Base-by-base conservation (phyloP, 768 basidiomycete genomes). In the Collybiopsis confluens region DNA sequence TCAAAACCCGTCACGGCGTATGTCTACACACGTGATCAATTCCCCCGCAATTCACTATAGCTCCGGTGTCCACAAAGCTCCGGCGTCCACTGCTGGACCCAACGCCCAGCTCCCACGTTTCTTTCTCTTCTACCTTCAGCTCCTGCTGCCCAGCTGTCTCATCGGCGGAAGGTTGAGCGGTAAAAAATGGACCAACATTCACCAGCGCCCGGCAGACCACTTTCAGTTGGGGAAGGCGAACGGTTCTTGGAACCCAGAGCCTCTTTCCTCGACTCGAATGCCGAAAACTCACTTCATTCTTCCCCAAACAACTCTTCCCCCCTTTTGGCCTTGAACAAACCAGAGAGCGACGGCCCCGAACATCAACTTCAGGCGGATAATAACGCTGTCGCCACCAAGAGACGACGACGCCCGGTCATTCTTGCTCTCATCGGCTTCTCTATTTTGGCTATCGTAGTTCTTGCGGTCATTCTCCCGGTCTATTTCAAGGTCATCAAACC, bases 401-500 rank as follows among this genome's bases (percentile, higher is more conserved):
- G 21, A 62, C n/a, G 57, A 30, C 56, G 58, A 15, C 57, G 62
- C 16, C 58, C 56, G 13, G 42, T 62, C 23, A 11, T 64, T 42
- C 20, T 63, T 9, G 57, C 56, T 27, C 46, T 73, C 21, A 58
- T 76, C 20, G 67, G 73, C 23, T 58, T 76, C 11, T 71, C 66
- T 28, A 65, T 65, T 8, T 56, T 80, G 8, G 70, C 64, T 7
- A 67, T 72, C 9, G 61, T 75, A 1, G 60, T 74, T 1, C 61
- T 78, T 27, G 86, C 73, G 2, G 71, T 86, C 27, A 64, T 81
- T 33, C 65, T 89, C 0, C 80, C 83, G 0, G 71, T 88, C 15
- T 85, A 81, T 62, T 78, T 88, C 61, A 59, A 69, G 15, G 73
- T 81, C 44, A 72, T 81, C 55, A 85, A 81, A 59, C 67, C 65